phyloP scores from a whole-genome alignment of 176 grass and related monocot species.

The Juncus effusus region DNA sequence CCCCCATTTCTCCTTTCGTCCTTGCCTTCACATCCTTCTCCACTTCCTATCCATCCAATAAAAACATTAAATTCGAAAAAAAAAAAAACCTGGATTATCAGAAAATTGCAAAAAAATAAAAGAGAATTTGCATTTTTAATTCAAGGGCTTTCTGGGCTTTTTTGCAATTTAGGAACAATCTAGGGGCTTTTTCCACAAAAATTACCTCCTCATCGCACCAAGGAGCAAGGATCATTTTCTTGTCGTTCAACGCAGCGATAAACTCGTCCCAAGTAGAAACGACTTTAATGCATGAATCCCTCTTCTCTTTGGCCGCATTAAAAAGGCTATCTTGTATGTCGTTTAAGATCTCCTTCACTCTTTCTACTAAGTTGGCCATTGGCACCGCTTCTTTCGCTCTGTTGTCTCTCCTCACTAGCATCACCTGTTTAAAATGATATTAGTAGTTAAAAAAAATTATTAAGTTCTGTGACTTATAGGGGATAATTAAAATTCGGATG shows the following conservation, averaged over 20 bases:
- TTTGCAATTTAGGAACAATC: too few species aligned
- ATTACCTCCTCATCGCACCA: constrained; percentile 28
- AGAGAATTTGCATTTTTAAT: background rate
- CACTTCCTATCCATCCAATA: constrained; percentile 26
- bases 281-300: constrained; percentile 67
- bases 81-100: too few species aligned
- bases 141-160: too few species aligned
- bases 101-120: background rate
- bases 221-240: constrained; percentile 26
- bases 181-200: too few species aligned
- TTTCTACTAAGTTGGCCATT: constrained; percentile 47
- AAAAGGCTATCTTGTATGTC: constrained; percentile 65
- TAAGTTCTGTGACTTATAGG: too few species aligned
- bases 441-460: too few species aligned
- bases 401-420: constrained; percentile 75
- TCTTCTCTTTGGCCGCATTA: constrained; percentile 76
- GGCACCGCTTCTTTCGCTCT: constrained; percentile 74
- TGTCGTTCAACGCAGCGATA: constrained; percentile 23
- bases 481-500: too few species aligned
- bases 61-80: background rate
- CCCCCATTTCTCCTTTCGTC: constrained; percentile 40
- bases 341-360: constrained; percentile 52
- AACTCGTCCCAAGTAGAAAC: constrained; percentile 75
- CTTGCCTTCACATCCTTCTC: constrained; percentile 43
- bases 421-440: constrained; percentile 32